Conservation (phyloP, 805 yeast species). For the Grigorovia transvaalensis region DNA sequence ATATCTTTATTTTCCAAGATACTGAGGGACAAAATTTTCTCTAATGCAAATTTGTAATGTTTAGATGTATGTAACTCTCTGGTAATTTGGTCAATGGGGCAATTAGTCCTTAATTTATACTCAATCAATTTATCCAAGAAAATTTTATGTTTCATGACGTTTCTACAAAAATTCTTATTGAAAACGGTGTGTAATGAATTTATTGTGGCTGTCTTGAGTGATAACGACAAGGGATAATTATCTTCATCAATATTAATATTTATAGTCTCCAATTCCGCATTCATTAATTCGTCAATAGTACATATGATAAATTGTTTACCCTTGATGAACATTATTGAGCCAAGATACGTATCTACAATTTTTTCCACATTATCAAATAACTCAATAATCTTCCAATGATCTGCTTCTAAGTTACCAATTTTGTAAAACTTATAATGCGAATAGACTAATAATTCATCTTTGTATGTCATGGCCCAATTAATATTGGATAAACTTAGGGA, state of each 20-base stretch:
- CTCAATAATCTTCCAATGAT: conserved; percentile 12
- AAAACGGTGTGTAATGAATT: conserved; percentile 22
- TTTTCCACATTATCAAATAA: conserved; percentile 20
- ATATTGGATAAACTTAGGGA: conserved; percentile 4
- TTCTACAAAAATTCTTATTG: conserved; percentile 10
- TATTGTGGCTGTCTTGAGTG: conserved; percentile 22
- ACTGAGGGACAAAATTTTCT: conserved; percentile 23
- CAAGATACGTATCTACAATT: conserved; percentile 19
- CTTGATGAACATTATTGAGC: conserved; percentile 16
- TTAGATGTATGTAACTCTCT: conserved; percentile 14
- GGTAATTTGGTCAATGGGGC: conserved; percentile 13
- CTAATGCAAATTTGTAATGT: conserved; percentile 27
- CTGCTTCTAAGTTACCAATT: conserved; percentile 6
- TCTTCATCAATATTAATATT: conserved; percentile 18
- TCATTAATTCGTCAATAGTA: conserved; percentile 20
- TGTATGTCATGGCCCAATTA: conserved; percentile 19
- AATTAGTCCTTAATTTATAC: conserved; percentile 9
- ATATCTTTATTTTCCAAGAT: conserved; percentile 18
- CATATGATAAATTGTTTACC: conserved; percentile 10
- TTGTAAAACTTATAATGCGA: conserved; percentile 14
- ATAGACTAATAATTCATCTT: conserved; percentile 19
- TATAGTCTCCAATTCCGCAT: conserved; percentile 8
- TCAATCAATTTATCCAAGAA: conserved; percentile 23
- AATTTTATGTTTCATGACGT: conserved; percentile 19
- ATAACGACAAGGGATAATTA: conserved; percentile 20